Conservation (phyloP, 306 rosid species). For the Vigna hirtella region DNA sequence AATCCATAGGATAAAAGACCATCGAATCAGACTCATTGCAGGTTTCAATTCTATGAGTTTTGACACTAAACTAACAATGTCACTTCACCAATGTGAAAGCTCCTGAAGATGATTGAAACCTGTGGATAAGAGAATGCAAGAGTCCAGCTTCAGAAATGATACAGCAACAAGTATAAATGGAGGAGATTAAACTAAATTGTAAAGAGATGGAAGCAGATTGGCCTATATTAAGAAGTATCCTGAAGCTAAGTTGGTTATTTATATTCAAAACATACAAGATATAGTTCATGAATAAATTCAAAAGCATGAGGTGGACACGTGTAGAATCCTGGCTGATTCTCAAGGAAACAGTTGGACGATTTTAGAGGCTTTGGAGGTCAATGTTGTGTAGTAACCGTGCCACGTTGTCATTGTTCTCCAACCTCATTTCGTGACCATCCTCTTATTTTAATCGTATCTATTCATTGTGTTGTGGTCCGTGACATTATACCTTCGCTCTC, state of each 20-base stretch:
- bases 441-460: constrained; percentile 27
- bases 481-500: constrained; percentile 2
- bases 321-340: constrained; percentile 48
- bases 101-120: constrained; percentile 28
- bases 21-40: constrained; percentile 52
- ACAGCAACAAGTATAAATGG: constrained; percentile 16
- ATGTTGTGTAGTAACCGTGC: constrained; percentile 42
- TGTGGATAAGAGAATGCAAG: constrained; percentile 39
- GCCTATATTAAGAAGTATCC: constrained; percentile 38
- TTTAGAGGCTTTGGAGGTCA: constrained; percentile 46
- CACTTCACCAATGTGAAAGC: constrained; percentile 43
- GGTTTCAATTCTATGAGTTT: not conserved
- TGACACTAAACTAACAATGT: constrained; percentile 35
- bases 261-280: constrained; percentile 43
- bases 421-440: constrained; percentile 28
- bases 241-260: constrained; percentile 48
- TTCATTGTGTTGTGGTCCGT: constrained; percentile 47
- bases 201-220: constrained; percentile 40
- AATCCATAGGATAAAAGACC: constrained; percentile 47
- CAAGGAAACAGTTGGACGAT: constrained; percentile 41
- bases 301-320: constrained; percentile 51
- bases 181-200: not conserved
- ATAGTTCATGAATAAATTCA: constrained; percentile 26
- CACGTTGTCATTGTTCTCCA: constrained; percentile 34
- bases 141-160: constrained; percentile 33